Evolutionary conservation across 306 rosid genomes (phyloP).

Genomic region (Lathyrus aphaca): DNA sequence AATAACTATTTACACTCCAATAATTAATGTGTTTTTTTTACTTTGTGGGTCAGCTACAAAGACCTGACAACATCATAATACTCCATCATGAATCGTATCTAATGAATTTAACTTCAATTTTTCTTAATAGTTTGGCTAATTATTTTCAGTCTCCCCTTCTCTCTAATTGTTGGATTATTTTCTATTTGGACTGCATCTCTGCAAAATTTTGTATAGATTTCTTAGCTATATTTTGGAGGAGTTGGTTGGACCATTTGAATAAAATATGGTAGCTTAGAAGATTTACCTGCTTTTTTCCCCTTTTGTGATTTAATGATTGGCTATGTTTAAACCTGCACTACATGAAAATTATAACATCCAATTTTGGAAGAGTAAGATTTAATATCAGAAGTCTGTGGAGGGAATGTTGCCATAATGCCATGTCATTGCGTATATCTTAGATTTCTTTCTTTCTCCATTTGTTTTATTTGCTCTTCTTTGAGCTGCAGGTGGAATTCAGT

Average conservation of each 20-base stretch:
- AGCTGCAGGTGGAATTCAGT: constrained; percentile 73
- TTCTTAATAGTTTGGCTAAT: neutral
- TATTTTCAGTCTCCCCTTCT: neutral
- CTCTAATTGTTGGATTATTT: constrained; percentile 2
- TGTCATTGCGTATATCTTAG: constrained; percentile 1
- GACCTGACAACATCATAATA: neutral
- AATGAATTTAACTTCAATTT: constrained; percentile 11
- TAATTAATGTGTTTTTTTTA: neutral
- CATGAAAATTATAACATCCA: constrained; percentile 21
- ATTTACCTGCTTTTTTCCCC: neutral
- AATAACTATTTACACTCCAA: constrained; percentile 5
- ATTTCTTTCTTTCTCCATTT: neutral
- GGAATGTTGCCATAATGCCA: neutral
- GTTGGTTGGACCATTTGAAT: neutral
- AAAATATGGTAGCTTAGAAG: constrained; percentile 12
- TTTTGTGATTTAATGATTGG: constrained; percentile 8
- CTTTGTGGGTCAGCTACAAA: neutral
- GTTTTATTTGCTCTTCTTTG: constrained; percentile 14
- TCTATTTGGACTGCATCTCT: neutral
- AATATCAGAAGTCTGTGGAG: constrained; percentile 8
- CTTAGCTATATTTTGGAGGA: constrained; percentile 10
- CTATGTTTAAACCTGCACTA: constrained; percentile 23
- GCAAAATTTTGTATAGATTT: neutral
- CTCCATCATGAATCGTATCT: neutral
- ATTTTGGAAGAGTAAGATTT: constrained; percentile 10